Evolutionary conservation across 768 basidiomycete genomes (phyloP).

Genomic region (Podaxis sp.): DNA sequence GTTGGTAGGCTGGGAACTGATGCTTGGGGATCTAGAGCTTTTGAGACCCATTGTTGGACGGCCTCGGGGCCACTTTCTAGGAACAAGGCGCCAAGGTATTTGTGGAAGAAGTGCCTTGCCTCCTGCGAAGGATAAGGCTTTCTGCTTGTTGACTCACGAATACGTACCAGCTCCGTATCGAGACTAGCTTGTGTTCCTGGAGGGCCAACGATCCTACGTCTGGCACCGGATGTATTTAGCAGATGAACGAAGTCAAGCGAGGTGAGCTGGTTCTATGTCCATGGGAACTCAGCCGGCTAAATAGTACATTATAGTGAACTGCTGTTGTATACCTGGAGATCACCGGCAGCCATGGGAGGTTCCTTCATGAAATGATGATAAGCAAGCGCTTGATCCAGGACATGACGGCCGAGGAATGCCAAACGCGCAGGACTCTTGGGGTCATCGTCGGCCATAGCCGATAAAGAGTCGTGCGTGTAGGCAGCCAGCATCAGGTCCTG

Average conservation of each 20-base stretch:
- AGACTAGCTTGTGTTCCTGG: not conserved
- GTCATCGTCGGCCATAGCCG: not conserved
- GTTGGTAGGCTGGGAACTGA: not conserved
- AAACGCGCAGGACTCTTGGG: not conserved
- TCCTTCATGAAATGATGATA: not conserved
- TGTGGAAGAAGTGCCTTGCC: not conserved
- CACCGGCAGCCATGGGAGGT: not conserved
- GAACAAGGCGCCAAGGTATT: not conserved
- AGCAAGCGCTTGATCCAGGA: not conserved
- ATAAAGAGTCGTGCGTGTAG: constrained; percentile 44
- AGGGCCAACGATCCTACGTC: not conserved
- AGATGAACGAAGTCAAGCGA: not conserved
- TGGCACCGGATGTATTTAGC: not conserved
- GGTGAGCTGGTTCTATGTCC: not conserved
- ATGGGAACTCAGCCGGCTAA: not conserved
- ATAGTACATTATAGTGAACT: not conserved
- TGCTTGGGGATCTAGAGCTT: not conserved
- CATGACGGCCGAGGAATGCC: not conserved
- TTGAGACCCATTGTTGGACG: not conserved
- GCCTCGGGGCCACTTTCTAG: not conserved
- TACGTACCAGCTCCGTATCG: not conserved
- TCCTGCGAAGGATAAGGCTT: not conserved
- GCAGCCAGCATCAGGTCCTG: constrained; percentile 56
- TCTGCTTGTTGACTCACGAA: not conserved
- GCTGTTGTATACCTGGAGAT: not conserved